These are phyloP conservation scores for Microsporum canis DNA, from an alignment of 2,329 filamentous ascomycete species.

Conservation along the genomic window DNA sequence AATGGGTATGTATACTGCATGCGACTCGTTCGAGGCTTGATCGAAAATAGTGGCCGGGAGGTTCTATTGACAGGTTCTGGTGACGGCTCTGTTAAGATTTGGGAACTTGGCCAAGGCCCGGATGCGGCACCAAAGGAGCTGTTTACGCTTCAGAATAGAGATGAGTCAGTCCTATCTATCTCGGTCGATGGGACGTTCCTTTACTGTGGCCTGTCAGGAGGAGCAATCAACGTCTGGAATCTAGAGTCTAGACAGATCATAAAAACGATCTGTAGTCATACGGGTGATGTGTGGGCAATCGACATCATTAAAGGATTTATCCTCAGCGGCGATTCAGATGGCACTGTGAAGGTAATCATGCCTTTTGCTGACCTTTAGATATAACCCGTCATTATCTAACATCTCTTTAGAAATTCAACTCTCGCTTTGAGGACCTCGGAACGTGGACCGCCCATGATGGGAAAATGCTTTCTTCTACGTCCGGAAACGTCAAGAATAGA, in stretches of 20 bases:
- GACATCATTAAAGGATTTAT: slow-evolving; percentile 75
- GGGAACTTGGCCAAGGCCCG: slow-evolving; percentile 55
- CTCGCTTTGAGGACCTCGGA: slow-evolving; percentile 68
- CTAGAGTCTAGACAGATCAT: slow-evolving; percentile 86
- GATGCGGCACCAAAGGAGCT: slow-evolving; percentile 58
- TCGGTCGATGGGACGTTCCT: slow-evolving; percentile 83
- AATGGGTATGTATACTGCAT: slow-evolving; percentile 96
- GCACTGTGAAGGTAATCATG: slow-evolving; percentile 63
- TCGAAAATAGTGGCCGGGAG: slow-evolving; percentile 62
- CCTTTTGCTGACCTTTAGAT: slow-evolving; percentile 9
- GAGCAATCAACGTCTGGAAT: slow-evolving; percentile 92
- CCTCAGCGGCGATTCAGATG: slow-evolving; percentile 80
- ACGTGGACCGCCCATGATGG: slow-evolving; percentile 77
- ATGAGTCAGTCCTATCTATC: slow-evolving; percentile 61
- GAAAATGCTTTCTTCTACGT: slow-evolving; percentile 74
- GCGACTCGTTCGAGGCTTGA: slow-evolving; percentile 66
- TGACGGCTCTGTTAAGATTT: slow-evolving; percentile 90
- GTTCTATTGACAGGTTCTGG: slow-evolving; percentile 83
- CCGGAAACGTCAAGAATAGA: slow-evolving; percentile 56
- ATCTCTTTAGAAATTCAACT: slow-evolving; percentile 52
- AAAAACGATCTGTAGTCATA: slow-evolving; percentile 69
- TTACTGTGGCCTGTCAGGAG: slow-evolving; percentile 78
- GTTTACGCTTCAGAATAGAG: slow-evolving; percentile 52
- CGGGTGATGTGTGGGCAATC: slow-evolving; percentile 73
- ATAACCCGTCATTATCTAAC: slow-evolving; percentile 7